These are phyloP conservation scores for Suillus paluster DNA, from an alignment of 768 basidiomycete species.

Conservation along the genomic window DNA sequence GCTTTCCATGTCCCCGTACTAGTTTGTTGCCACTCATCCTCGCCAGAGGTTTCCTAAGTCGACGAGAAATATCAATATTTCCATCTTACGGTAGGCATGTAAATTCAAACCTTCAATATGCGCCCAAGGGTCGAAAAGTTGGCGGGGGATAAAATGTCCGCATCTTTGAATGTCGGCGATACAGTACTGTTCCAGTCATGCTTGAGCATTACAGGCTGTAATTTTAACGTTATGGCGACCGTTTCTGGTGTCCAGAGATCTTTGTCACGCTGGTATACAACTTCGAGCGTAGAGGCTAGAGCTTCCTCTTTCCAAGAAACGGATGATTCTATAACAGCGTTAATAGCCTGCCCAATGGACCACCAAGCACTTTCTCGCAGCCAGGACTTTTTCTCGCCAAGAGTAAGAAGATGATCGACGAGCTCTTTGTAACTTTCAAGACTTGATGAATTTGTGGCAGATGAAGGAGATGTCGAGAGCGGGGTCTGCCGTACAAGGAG, in stretches of 20 bases:
- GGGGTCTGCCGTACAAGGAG: slow-evolving; percentile 69
- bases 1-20: slow-evolving; percentile 78
- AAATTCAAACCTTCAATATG: slow-evolving; percentile 73
- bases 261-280: slow-evolving; percentile 45
- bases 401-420: slow-evolving; percentile 59
- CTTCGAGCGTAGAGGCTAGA: slow-evolving; percentile 50
- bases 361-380: slow-evolving; percentile 92
- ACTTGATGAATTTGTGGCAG: slow-evolving; percentile 58
- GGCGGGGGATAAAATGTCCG: slow-evolving; percentile 65
- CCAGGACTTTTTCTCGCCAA: slow-evolving; percentile 90
- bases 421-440: slow-evolving; percentile 61
- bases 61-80: slow-evolving; percentile 15
- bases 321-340: slow-evolving; percentile 58
- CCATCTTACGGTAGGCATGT: neutral
- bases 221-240: slow-evolving; percentile 73
- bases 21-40: slow-evolving; percentile 55
- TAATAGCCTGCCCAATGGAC: slow-evolving; percentile 67
- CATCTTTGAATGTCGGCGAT: slow-evolving; percentile 76
- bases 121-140: slow-evolving; percentile 77
- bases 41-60: slow-evolving; percentile 58
- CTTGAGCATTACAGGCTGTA: slow-evolving; percentile 64
- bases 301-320: slow-evolving; percentile 77
- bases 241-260: slow-evolving; percentile 85
- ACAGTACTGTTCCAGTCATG: slow-evolving; percentile 70
- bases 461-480: slow-evolving; percentile 55